Evolutionary conservation across 495 filamentous ascomycete genomes (phyloP).

Genomic region (Aspergillus avenaceus): DNA sequence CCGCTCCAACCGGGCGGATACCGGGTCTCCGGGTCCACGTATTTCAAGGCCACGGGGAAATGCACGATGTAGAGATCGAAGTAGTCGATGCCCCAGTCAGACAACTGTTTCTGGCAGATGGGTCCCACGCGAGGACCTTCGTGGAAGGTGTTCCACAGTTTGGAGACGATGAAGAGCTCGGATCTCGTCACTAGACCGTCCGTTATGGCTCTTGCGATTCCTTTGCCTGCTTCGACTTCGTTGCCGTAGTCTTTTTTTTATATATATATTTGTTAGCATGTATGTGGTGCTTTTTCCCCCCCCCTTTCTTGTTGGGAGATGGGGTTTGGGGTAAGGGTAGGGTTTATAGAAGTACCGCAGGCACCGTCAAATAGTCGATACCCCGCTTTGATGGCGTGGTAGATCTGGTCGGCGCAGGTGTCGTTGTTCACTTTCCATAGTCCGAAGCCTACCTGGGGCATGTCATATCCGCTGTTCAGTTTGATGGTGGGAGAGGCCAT

Average conservation of each 20-base stretch:
- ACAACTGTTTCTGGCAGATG: slow-evolving; percentile 67
- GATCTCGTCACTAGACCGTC: slow-evolving; percentile 81
- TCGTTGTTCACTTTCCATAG: slow-evolving; percentile 86
- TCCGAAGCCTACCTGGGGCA: slow-evolving; percentile 80
- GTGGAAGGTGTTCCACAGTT: slow-evolving; percentile 91
- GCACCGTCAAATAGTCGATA: slow-evolving; percentile 87
- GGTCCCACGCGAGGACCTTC: slow-evolving; percentile 68
- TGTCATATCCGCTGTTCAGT: slow-evolving; percentile 75
- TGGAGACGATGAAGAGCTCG: slow-evolving; percentile 89
- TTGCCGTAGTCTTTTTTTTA: slow-evolving; percentile 84
- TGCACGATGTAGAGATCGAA: slow-evolving; percentile 82
- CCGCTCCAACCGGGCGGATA: slow-evolving; percentile 77
- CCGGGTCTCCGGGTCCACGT: slow-evolving; percentile 69
- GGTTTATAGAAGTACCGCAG: slow-evolving; percentile 63
- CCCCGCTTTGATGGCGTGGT: slow-evolving; percentile 84
- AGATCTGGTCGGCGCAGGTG: slow-evolving; percentile 73
- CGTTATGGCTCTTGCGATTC: slow-evolving; percentile 80
- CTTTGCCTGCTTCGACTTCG: slow-evolving; percentile 78
- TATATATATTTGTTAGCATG: neutral
- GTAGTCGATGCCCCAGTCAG: slow-evolving; percentile 80
- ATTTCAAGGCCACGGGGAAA: slow-evolving; percentile 76
- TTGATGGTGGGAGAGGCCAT: slow-evolving; percentile 50
- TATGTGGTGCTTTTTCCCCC: slow-evolving; percentile 16
- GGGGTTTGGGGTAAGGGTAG: too few species aligned
- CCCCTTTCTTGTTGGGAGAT: slow-evolving; percentile 12